Evolutionary conservation across 2,329 filamentous ascomycete genomes (phyloP).

Genomic region (Ceratocystis diversiconidia): DNA sequence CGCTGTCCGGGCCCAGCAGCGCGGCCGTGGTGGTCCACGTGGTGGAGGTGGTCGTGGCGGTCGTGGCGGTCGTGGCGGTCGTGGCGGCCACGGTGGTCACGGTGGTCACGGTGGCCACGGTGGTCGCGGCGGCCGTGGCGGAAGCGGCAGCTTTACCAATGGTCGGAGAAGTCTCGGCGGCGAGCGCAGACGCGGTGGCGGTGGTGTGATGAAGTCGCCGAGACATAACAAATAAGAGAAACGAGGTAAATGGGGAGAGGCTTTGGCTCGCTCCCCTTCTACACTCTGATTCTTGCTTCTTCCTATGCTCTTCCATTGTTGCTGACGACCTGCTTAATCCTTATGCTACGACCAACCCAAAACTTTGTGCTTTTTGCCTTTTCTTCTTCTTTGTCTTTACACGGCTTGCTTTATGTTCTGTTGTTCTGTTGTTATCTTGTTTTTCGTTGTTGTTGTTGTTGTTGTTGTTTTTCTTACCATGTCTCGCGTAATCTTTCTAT

Average conservation of each 20-base stretch:
- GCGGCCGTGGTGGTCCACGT: slow-evolving; percentile 21
- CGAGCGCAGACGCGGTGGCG: slow-evolving; percentile 29
- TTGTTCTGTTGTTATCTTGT: background rate
- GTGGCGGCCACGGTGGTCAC: slow-evolving; percentile 25
- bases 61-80: slow-evolving; percentile 26
- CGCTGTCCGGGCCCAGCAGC: slow-evolving; percentile 10
- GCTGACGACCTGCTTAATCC: slow-evolving; percentile 5
- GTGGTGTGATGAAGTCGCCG: slow-evolving; percentile 30
- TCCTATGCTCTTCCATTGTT: background rate
- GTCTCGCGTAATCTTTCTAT: slow-evolving; percentile 2
- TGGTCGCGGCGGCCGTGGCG: slow-evolving; percentile 29
- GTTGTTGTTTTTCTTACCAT: background rate
- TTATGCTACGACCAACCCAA: background rate
- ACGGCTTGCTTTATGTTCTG: background rate
- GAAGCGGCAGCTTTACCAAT: slow-evolving; percentile 34
- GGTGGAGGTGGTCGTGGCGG: slow-evolving; percentile 26
- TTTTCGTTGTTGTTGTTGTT: background rate
- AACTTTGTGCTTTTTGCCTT: slow-evolving; percentile 6
- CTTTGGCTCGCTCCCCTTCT: background rate
- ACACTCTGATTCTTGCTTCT: slow-evolving; percentile 4
- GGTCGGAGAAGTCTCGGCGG: slow-evolving; percentile 38
- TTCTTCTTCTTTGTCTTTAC: slow-evolving; percentile 1
- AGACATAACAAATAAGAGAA: slow-evolving; percentile 6
- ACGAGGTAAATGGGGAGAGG: background rate
- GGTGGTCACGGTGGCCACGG: slow-evolving; percentile 24